Percentiles rank a stretch among this genome's conserved stretches.
phyloP scores from a whole-genome alignment of 1,284 basidiomycete genomes.

The Leccinum cinnamomeum region DNA sequence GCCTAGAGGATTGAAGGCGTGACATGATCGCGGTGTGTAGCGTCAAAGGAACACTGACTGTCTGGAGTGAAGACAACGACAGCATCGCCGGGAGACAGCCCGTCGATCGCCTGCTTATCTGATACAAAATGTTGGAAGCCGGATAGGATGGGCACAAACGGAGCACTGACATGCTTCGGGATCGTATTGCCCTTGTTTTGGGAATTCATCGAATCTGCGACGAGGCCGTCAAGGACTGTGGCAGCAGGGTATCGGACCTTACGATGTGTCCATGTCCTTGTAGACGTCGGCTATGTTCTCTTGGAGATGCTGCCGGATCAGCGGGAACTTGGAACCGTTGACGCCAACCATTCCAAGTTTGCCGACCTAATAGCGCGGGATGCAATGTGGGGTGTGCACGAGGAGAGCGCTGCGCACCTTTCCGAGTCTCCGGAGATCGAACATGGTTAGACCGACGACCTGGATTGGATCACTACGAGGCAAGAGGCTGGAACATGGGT shows the following conservation, averaged over 20 bases:
- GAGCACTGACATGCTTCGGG: conserved; percentile 73
- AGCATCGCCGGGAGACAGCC: conserved; percentile 78
- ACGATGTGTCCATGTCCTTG: conserved; percentile 84
- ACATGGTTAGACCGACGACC: conserved; percentile 89
- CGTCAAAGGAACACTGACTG: conserved; percentile 48
- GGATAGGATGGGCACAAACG: background rate
- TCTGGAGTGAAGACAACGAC: conserved; percentile 88
- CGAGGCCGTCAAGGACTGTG: conserved; percentile 1
- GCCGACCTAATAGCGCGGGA: conserved; percentile 47
- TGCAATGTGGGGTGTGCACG: background rate
- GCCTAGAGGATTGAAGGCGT: conserved; percentile 40
- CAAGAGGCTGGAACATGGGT: conserved; percentile 2
- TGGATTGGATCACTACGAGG: conserved; percentile 32
- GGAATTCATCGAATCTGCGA: conserved; percentile 75
- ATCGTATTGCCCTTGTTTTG: conserved; percentile 67
- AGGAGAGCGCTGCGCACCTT: conserved; percentile 53
- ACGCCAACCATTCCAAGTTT: conserved; percentile 82
- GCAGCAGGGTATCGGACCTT: conserved; percentile 9
- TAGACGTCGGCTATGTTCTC: conserved; percentile 85
- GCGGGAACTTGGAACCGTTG: conserved; percentile 82
- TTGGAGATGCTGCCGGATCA: conserved; percentile 77
- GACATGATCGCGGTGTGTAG: background rate
- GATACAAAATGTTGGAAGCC: conserved; percentile 7
- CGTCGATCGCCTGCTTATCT: conserved; percentile 89
- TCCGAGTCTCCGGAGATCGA: conserved; percentile 83